Conservation (phyloP, 2,329 filamentous ascomycete species). For the Apiospora aurea region DNA sequence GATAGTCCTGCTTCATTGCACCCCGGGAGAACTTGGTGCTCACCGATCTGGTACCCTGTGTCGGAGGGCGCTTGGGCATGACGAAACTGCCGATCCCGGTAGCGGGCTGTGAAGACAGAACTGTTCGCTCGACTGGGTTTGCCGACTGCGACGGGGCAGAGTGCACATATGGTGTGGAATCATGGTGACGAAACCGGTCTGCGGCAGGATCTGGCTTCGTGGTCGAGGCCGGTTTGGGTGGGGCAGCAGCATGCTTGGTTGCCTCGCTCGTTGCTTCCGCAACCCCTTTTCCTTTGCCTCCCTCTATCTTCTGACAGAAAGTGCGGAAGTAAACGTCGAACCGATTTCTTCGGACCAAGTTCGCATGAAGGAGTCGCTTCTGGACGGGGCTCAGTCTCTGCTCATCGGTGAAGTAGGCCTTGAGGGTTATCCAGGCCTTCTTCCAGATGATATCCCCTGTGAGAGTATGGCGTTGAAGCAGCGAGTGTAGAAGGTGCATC, state of each 20-base stretch:
- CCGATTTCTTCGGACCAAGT: background rate
- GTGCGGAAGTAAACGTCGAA: background rate
- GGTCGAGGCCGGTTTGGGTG: background rate
- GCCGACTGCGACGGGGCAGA: background rate
- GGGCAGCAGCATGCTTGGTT: background rate
- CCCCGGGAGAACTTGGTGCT: constrained; percentile 4
- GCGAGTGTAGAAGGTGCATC: background rate
- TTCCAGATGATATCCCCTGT: background rate
- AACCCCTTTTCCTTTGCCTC: background rate
- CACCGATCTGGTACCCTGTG: background rate
- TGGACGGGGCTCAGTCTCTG: background rate
- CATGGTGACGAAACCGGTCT: too few relatives aligned
- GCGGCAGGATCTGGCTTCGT: background rate
- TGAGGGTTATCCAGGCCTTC: background rate
- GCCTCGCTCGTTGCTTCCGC: background rate
- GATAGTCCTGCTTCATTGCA: background rate
- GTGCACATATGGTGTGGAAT: background rate
- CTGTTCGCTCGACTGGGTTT: background rate
- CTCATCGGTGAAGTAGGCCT: background rate
- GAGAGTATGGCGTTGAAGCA: background rate
- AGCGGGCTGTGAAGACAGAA: background rate
- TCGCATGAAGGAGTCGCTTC: background rate
- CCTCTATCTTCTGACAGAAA: background rate
- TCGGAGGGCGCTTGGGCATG: background rate
- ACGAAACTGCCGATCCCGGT: background rate